Base-by-base conservation (phyloP, 768 basidiomycete species). In the Porpolomopsis calyptriformis region DNA sequence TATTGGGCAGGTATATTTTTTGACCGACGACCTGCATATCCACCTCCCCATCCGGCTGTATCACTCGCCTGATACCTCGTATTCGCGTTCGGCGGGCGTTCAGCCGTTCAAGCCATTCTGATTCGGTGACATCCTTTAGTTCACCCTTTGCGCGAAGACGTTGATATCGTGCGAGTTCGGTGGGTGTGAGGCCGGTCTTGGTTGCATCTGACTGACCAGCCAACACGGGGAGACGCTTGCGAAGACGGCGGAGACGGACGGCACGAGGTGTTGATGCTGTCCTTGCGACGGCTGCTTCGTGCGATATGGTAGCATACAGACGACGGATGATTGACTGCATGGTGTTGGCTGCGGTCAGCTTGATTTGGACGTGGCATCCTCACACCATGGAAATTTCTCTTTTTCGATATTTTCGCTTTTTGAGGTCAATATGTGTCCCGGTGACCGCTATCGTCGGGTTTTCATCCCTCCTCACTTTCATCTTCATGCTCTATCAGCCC, bases 1-100 rank as follows among this genome's bases (percentile, higher is more conserved):
- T 71, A 63, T 97, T 94, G 33, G 92, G 92, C 29, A 97, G 81
- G 67, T 91, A 96, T 19, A 96, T 72, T 52, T 78, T 79, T 55
- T 84, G 79, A 45, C 86, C 92, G 45, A 89, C 74, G 45, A 90
- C 75, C 52, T 73, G 66, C 7, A 68, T 66, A 40, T 73, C 66
- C 39, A 60, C 56, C 25, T 48, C 55, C 33, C 71, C 64, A 12
- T 70, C 72, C 11, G 60, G 53, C 33, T 59, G 60, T 49, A 65
- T 61, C 31, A 66, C 64, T 24, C 62, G 64, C 43, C 65, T 65
- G 51, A 81, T 63, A 61, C 86, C 86, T 53, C 85, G 85, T 41
- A 87, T 58, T 16, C 85, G 76, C 25, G 73, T 69, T 48, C 85
- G 73, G 26, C 74, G 71, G 20, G 65, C 63, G 58, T 84, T 77